A percentile compares a stretch with the other conserved stretches of the same genome.
phyloP scores from a whole-genome alignment of 2,329 filamentous ascomycete species.

The Raffaelea arxii region DNA sequence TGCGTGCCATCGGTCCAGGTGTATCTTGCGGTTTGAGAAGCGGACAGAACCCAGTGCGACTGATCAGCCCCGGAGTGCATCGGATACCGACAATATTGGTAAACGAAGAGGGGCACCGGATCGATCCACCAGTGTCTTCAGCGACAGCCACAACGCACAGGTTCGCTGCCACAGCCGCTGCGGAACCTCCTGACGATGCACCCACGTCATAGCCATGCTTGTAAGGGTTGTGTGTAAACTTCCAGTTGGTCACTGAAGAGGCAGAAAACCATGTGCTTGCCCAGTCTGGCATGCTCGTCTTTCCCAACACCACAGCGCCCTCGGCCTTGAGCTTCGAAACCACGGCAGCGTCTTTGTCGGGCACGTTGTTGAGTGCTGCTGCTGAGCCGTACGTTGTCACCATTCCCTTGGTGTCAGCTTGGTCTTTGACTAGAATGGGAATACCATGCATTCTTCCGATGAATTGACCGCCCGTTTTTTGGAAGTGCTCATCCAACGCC shows the following conservation, averaged over 20 bases:
- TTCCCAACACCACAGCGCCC: conserved; percentile 15
- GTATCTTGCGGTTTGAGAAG: conserved; percentile 19
- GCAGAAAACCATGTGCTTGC: conserved; percentile 12
- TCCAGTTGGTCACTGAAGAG: conserved; percentile 10
- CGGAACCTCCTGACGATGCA: conserved; percentile 13
- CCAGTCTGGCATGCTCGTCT: conserved; percentile 16
- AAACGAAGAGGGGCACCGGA: conserved; percentile 12
- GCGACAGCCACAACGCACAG: conserved; percentile 13
- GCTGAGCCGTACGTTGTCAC: conserved; percentile 13
- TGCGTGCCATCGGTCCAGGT: conserved; percentile 20
- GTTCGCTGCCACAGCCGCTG: conserved; percentile 14
- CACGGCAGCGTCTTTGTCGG: conserved; percentile 12
- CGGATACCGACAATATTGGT: conserved; percentile 14
- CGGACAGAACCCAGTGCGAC: conserved; percentile 17
- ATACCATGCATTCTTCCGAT: conserved; percentile 15
- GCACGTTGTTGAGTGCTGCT: conserved; percentile 9
- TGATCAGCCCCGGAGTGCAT: conserved; percentile 13
- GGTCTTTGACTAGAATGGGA: conserved; percentile 14
- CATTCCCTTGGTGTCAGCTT: conserved; percentile 15
- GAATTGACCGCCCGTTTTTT: conserved; percentile 8
- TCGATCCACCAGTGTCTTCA: conserved; percentile 15
- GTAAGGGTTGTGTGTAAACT: conserved; percentile 15
- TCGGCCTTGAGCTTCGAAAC: conserved; percentile 12
- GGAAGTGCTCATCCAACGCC: conserved; percentile 11
- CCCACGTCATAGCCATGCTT: conserved; percentile 12